phyloP scores from a whole-genome alignment of 306 rosid genomes.

The Vicia faba region DNA sequence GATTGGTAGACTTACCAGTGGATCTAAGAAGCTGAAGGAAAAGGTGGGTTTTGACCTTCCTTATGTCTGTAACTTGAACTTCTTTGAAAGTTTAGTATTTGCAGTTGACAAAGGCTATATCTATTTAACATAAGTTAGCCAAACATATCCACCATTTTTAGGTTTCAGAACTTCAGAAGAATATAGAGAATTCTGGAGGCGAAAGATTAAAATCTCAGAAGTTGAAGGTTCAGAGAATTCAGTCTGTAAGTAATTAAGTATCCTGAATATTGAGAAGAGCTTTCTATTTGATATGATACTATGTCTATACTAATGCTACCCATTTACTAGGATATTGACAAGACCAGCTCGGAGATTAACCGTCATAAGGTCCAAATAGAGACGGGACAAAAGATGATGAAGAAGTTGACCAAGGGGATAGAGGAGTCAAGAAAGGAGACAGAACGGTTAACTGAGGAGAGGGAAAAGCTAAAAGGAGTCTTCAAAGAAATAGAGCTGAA shows the following conservation, averaged over 20 bases:
- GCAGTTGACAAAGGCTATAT: slow-evolving; percentile 3
- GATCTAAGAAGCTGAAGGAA: slow-evolving; percentile 82
- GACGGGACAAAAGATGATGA: slow-evolving; percentile 76
- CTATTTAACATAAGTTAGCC: slow-evolving; percentile 33
- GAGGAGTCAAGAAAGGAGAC: slow-evolving; percentile 80
- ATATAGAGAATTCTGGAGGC: slow-evolving; percentile 91
- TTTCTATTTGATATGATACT: slow-evolving; percentile 22
- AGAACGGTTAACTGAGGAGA: slow-evolving; percentile 70
- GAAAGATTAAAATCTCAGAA: slow-evolving; percentile 78
- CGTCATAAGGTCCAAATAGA: slow-evolving; percentile 90
- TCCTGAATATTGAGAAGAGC: slow-evolving; percentile 22
- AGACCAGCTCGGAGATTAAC: slow-evolving; percentile 78
- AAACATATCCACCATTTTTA: slow-evolving; percentile 37
- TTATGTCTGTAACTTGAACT: slow-evolving; percentile 11
- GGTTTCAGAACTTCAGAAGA: slow-evolving; percentile 80
- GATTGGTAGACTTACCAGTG: slow-evolving; percentile 59
- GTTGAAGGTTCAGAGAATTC: slow-evolving; percentile 78
- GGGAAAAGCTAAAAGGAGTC: slow-evolving; percentile 52
- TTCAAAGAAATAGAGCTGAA: slow-evolving; percentile 85
- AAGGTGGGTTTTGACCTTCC: slow-evolving; percentile 55
- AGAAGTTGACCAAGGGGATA: slow-evolving; percentile 77
- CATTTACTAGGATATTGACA: slow-evolving; percentile 77
- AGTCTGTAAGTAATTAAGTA: slow-evolving; percentile 92
- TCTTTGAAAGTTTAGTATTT: slow-evolving; percentile 26
- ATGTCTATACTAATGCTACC: slow-evolving; percentile 41